These are phyloP conservation scores for Plenodomus biglobosus DNA, from an alignment of 2,329 filamentous ascomycete species.

Conservation along the genomic window DNA sequence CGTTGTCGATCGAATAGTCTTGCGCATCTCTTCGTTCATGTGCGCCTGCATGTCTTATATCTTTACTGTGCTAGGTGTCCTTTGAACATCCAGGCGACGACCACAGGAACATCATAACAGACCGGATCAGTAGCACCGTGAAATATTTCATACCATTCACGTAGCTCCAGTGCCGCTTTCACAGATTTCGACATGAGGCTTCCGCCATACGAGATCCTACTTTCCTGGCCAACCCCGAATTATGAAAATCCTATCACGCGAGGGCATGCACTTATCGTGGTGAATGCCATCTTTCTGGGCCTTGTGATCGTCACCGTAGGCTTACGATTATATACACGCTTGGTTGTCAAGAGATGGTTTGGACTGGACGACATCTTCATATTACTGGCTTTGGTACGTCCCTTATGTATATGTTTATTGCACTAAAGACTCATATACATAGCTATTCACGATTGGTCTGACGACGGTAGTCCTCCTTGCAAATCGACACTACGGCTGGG, in stretches of 20 bases:
- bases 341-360: constrained; percentile 47
- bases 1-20: not conserved
- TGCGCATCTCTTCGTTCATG: not conserved
- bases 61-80: constrained; percentile 3
- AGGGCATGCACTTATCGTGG: constrained; percentile 44
- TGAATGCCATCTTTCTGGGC: constrained; percentile 45
- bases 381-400: constrained; percentile 42
- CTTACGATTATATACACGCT: constrained; percentile 46
- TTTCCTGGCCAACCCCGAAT: constrained; percentile 46
- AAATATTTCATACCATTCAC: not conserved
- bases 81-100: not conserved
- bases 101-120: not conserved
- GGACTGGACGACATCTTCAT: constrained; percentile 49
- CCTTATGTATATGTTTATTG: not conserved
- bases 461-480: constrained; percentile 47
- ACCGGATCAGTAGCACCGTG: not conserved
- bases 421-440: not conserved
- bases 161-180: not conserved
- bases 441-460: constrained; percentile 45
- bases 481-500: constrained; percentile 47
- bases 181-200: constrained; percentile 26
- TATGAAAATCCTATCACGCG: constrained; percentile 45
- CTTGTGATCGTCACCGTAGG: constrained; percentile 42
- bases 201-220: constrained; percentile 32
- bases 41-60: constrained; percentile 7